A percentile compares a stretch with the other conserved stretches of the same genome.
Evolutionary conservation across 73 alveolate genomes (phyloP).

Genomic region (Paramecium sexaurelia): DNA sequence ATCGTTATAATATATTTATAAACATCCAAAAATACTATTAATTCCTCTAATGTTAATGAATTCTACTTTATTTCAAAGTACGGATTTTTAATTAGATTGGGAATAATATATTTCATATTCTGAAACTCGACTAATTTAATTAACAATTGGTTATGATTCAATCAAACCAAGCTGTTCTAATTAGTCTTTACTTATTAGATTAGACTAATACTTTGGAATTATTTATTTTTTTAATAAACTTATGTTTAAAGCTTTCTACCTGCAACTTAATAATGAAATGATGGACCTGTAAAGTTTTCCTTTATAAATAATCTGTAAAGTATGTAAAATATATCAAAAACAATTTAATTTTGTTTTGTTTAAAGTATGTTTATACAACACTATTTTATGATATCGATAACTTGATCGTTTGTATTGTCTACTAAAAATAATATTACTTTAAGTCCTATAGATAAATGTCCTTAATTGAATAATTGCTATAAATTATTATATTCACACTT

Average conservation of each 20-base stretch:
- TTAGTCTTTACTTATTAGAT: background rate
- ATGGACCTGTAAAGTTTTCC: slow-evolving; percentile 27
- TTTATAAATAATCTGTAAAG: background rate
- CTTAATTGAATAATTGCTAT: background rate
- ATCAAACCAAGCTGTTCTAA: background rate
- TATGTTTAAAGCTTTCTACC: background rate
- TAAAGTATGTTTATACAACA: background rate
- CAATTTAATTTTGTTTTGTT: background rate
- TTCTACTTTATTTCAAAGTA: slow-evolving; percentile 72
- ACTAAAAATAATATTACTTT: background rate
- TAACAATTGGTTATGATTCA: background rate
- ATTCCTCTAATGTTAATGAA: slow-evolving; percentile 83
- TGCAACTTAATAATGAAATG: background rate
- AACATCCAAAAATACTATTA: slow-evolving; percentile 87
- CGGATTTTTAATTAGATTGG: background rate
- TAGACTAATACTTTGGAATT: background rate
- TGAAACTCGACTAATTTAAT: slow-evolving; percentile 13
- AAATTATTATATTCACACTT: background rate
- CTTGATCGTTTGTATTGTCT: background rate
- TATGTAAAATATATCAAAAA: background rate
- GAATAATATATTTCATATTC: slow-evolving; percentile 35
- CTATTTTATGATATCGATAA: background rate
- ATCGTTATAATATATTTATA: slow-evolving; percentile 39
- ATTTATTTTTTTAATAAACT: background rate
- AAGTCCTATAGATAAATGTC: background rate